Evolutionary conservation across 2,329 filamentous ascomycete genomes (phyloP).

Genomic region (Aspergillus sp.): DNA sequence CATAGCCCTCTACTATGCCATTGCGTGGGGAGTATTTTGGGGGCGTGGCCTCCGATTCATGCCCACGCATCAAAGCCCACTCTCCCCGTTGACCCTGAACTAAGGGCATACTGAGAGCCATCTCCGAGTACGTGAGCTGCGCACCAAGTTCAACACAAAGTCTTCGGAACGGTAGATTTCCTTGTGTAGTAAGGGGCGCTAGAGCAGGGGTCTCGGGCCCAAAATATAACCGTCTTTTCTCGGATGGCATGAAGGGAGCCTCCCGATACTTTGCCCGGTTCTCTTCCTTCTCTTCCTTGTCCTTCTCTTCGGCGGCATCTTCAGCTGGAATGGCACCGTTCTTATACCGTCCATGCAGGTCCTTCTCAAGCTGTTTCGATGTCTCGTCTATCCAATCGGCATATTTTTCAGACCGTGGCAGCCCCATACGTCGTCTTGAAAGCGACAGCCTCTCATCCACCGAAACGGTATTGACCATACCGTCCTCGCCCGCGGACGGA

Average conservation of each 20-base stretch:
- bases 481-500: constrained; percentile 49
- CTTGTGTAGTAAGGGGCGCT: constrained; percentile 94
- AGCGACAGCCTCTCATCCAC: constrained; percentile 71
- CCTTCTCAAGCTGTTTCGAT: constrained; percentile 48
- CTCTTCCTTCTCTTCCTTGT: constrained; percentile 58
- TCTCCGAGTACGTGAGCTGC: constrained; percentile 94
- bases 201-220: constrained; percentile 88
- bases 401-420: constrained; percentile 73
- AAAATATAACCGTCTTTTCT: constrained; percentile 93
- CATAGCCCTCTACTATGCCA: constrained; percentile 70
- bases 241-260: constrained; percentile 82
- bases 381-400: constrained; percentile 74
- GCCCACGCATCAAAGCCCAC: constrained; percentile 93
- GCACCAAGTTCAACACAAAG: constrained; percentile 87
- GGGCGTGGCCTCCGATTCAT: constrained; percentile 74
- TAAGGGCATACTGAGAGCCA: constrained; percentile 89
- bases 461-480: constrained; percentile 73
- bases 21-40: constrained; percentile 62
- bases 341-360: constrained; percentile 48
- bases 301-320: constrained; percentile 19
- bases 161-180: constrained; percentile 90
- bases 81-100: constrained; percentile 87
- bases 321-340: constrained; percentile 33
- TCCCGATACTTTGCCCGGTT: constrained; percentile 80
- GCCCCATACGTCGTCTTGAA: constrained; percentile 67